Evolutionary conservation across 495 filamentous ascomycete species (phyloP), one percentile per base, ranked within the genome.

Genomic region (Penicillium soppii): DNA sequence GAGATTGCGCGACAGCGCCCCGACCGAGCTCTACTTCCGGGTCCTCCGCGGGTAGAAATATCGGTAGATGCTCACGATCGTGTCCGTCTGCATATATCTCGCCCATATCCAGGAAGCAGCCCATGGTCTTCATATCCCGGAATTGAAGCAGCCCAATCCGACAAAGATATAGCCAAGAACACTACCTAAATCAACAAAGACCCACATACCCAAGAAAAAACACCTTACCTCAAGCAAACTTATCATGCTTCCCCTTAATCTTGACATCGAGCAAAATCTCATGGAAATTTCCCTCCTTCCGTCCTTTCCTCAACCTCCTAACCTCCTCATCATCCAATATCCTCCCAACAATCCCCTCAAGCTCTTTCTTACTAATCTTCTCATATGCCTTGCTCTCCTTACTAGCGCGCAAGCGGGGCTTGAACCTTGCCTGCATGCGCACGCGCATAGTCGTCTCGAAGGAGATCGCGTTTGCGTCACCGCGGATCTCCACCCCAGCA

Each of bases 201-300:
- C 30, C 40, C 43, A 12, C 13, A 22, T n/a, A n/a, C n/a, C n/a
- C n/a, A n/a, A n/a, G n/a, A n/a, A n/a, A n/a, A n/a, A n/a, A n/a
- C n/a, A n/a, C n/a, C n/a, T n/a, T n/a, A n/a, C 22, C 47, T 66
- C 62, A 83, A 54, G 85, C 85, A 76, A 82, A 98, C 67, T 98
- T 98, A 72, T 98, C 94, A 75, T 98, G 94, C 72, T 96, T 97
- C 47, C 84, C 88, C 70, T 94, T 96, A 9, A 96, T 89, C 68
- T 90, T 91, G 23, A 97, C 77, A 77, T 96, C 86, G 47, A 98
- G 69, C 54, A 97, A 66, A 45, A 80, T 81, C 70, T 98, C 95
- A 71, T 97, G 87, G 64, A 91, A 98, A 67, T 92, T 82, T 1
- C 94, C 68, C 64, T 96, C 90, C 66, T 82, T 75, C 66, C 91